phyloP scores from a whole-genome alignment of 306 rosid species.

The Prosopis cineraria region DNA sequence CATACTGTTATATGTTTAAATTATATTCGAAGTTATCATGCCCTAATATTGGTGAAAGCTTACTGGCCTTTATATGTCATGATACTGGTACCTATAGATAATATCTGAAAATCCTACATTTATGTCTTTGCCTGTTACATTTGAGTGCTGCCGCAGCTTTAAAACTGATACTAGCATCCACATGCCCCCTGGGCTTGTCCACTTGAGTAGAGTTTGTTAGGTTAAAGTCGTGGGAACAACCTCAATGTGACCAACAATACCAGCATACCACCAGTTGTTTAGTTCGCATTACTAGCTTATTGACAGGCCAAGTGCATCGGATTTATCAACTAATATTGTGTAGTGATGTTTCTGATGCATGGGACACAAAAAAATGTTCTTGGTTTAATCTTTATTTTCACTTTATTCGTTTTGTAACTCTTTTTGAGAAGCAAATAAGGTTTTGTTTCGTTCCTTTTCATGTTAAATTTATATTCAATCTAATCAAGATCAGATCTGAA shows the following conservation, averaged over 20 bases:
- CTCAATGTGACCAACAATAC: not conserved
- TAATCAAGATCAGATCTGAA: not conserved
- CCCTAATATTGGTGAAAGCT: not conserved
- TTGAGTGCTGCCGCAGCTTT: not conserved
- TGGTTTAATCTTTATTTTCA: not conserved
- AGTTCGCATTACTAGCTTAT: not conserved
- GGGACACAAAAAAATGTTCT: not conserved
- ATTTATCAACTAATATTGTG: not conserved
- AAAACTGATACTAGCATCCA: not conserved
- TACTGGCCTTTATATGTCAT: not conserved
- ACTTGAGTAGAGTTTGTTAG: not conserved
- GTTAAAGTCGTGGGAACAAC: not conserved
- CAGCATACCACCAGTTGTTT: not conserved
- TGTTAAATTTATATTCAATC: not conserved
- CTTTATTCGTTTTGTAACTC: not conserved
- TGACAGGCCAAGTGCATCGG: not conserved
- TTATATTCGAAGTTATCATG: not conserved
- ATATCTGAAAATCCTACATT: not conserved
- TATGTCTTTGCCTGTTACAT: not conserved
- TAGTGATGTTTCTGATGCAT: not conserved
- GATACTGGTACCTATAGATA: not conserved
- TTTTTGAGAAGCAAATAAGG: not conserved
- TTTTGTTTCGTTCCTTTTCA: not conserved
- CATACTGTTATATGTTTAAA: not conserved
- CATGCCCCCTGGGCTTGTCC: not conserved